Base-by-base conservation (phyloP, 805 yeast genomes). In the Kodamaea jinghongensis region DNA sequence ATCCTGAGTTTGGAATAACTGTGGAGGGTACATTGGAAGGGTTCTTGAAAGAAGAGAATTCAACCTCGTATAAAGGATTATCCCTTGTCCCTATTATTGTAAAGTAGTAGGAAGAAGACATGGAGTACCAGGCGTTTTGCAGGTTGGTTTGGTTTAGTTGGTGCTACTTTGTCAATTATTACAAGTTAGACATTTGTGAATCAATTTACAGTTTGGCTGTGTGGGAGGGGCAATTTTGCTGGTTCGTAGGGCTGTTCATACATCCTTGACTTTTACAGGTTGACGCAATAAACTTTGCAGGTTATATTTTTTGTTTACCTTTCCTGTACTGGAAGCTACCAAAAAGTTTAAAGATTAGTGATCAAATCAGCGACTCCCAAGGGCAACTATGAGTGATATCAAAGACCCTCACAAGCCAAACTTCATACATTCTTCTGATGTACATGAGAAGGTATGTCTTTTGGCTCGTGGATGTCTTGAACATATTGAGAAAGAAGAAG, bases 21-120 rank as follows among this genome's bases (percentile, higher is more conserved):
- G 41, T 4, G 4, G 51, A 38, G 6, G 27, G 14, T 8, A 23
- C 23, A 9, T 34, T 31, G 12, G 27, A 17, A 2, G 54, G 32
- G 27, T 37, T 43, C 41, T 84, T 78, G 60, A 73, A 77, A 0
- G 93, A 78, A 1, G 91, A 86, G 39, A 90, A 82, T 54, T 89
- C 96, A 6, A 88, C 73, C 55, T 90, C 96, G 51, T 89, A 93
- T 2, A 93, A 55, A 0, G 97, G 96, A 46, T 76, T 77, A 58
- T 93, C 98, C 27, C 77, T 75, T 1, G 90, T 83, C 12, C 97
- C 97, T 30, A 93, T 78, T 34, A 93, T 83, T 3, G 95, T 84
- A 54, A 93, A 79, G 60, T 89, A 90, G 64, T 83, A 86, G 10
- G 41, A 37, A 81, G 84, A 80, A 49, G 46, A 58, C 41, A 29